Evolutionary conservation across 2,329 filamentous ascomycete species (phyloP).

Genomic region (Sclerotinia trifoliorum): DNA sequence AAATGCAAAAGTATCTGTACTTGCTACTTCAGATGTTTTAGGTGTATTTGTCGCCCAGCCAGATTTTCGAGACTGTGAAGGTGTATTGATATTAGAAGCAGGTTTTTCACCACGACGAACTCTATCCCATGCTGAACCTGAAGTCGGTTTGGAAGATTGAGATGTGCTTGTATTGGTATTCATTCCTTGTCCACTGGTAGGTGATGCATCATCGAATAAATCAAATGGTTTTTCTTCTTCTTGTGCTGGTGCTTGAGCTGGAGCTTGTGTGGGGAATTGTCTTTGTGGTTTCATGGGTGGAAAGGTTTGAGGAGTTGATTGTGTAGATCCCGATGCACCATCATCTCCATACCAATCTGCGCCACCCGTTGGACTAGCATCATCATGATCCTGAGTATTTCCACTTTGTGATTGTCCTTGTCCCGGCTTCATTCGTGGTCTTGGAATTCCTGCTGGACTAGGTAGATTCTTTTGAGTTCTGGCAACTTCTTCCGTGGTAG

Average conservation of each 20-base stretch:
- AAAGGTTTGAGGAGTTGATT: background rate
- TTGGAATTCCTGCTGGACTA: constrained; percentile 12
- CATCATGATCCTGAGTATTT: constrained; percentile 19
- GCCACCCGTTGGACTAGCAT: constrained; percentile 37
- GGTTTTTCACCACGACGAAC: constrained; percentile 33
- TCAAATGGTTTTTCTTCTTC: constrained; percentile 30
- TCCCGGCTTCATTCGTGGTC: constrained; percentile 11
- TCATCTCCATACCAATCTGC: constrained; percentile 27
- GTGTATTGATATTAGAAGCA: constrained; percentile 11
- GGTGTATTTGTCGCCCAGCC: constrained; percentile 25
- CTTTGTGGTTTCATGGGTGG: constrained; percentile 13
- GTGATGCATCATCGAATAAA: constrained; percentile 38
- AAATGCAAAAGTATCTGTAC: constrained; percentile 32
- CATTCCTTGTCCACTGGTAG: constrained; percentile 32
- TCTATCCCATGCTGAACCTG: constrained; percentile 39
- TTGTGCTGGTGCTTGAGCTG: constrained; percentile 17
- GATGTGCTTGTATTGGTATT: constrained; percentile 21
- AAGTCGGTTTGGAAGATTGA: background rate
- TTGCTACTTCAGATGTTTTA: constrained; percentile 20
- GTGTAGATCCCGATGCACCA: constrained; percentile 11
- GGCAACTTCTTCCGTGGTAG: constrained; percentile 19
- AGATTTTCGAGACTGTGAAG: constrained; percentile 17
- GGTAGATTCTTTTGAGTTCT: constrained; percentile 9
- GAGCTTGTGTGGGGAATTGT: background rate
- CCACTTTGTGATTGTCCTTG: constrained; percentile 24